phyloP scores from a whole-genome alignment of 2,329 filamentous ascomycete genomes.

The Trichocomaceae sp. region DNA sequence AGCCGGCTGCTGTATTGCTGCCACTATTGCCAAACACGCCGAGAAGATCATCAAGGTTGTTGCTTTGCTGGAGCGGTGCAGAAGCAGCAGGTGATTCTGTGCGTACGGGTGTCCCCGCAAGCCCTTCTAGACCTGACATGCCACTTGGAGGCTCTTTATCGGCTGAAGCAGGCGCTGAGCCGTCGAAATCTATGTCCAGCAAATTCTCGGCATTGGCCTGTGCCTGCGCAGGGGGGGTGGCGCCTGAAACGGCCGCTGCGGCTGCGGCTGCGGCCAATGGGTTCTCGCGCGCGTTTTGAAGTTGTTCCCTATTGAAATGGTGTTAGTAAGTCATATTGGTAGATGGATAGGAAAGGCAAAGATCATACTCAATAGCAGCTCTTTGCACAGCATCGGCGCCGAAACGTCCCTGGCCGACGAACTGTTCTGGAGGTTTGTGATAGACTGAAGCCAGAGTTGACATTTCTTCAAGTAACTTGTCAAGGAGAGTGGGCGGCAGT shows the following conservation, averaged over 20 bases:
- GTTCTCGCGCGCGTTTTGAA: constrained; percentile 86
- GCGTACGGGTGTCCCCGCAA: constrained; percentile 52
- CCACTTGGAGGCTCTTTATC: constrained; percentile 57
- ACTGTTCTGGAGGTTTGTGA: constrained; percentile 97
- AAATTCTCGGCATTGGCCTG: constrained; percentile 89
- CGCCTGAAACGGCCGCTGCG: constrained; percentile 54
- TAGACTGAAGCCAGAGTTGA: constrained; percentile 96
- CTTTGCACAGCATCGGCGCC: constrained; percentile 91
- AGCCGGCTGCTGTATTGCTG: constrained; percentile 19
- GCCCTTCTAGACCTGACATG: constrained; percentile 56
- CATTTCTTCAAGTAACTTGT: constrained; percentile 83
- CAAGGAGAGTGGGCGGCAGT: constrained; percentile 72
- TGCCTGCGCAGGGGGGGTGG: constrained; percentile 43
- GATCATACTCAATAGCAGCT: constrained; percentile 72
- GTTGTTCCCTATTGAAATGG: constrained; percentile 59
- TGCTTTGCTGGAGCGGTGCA: constrained; percentile 32
- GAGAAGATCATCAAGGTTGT: constrained; percentile 76
- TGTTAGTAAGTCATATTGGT: neutral
- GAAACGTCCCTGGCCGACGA: constrained; percentile 89
- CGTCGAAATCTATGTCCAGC: constrained; percentile 93
- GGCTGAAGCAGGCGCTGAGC: constrained; percentile 80
- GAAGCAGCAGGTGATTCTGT: constrained; percentile 35
- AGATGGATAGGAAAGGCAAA: neutral
- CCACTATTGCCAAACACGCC: constrained; percentile 54
- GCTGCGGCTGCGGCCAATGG: constrained; percentile 81